phyloP scores from a whole-genome alignment of 805 yeast species.

The Metschnikowia aberdeeniae region DNA sequence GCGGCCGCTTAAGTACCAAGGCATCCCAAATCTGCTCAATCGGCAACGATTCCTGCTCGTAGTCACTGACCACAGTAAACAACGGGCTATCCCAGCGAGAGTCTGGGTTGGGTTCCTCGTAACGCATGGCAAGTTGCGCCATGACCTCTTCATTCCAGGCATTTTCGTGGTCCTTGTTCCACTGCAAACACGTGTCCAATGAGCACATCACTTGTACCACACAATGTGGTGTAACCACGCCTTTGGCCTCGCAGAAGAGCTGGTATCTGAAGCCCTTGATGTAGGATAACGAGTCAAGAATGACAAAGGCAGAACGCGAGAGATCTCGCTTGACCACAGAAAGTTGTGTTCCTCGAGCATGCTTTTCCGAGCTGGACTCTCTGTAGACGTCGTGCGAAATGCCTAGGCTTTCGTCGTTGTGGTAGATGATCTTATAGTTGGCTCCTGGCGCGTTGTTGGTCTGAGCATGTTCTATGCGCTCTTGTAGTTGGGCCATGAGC shows the following conservation, averaged over 20 bases:
- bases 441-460: constrained; percentile 44
- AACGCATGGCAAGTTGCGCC: constrained; percentile 71
- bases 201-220: constrained; percentile 78
- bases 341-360: constrained; percentile 78
- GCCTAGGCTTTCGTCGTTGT: constrained; percentile 75
- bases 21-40: constrained; percentile 65
- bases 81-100: constrained; percentile 94
- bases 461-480: constrained; percentile 37
- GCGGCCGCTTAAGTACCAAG: constrained; percentile 54
- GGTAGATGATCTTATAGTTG: constrained; percentile 58
- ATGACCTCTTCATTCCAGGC: constrained; percentile 67
- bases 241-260: constrained; percentile 88
- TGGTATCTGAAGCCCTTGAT: constrained; percentile 96
- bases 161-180: constrained; percentile 47
- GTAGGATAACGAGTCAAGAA: constrained; percentile 81
- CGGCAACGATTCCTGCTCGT: constrained; percentile 48
- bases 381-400: constrained; percentile 63
- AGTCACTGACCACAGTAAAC: constrained; percentile 58
- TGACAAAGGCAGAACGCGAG: constrained; percentile 64
- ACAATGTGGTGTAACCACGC: constrained; percentile 74
- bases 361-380: constrained; percentile 73
- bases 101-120: constrained; percentile 86
- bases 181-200: constrained; percentile 51
- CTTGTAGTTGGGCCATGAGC: constrained; percentile 46
- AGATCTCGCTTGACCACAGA: constrained; percentile 85